Conservation (phyloP, 805 yeast genomes). For the Suhomyces sp. region DNA sequence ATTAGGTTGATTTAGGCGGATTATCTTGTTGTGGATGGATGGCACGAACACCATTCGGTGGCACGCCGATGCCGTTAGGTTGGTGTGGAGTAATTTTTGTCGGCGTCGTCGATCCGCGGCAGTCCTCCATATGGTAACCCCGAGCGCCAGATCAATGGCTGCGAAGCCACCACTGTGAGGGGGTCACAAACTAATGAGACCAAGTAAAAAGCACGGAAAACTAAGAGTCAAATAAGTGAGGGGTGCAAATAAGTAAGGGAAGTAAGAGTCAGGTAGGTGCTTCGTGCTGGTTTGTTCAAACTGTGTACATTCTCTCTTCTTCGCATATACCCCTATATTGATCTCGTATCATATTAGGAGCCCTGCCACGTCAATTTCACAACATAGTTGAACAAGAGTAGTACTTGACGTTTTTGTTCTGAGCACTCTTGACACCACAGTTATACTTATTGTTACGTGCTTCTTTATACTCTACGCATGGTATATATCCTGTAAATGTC, state of each 20-base stretch:
- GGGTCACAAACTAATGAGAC: neutral
- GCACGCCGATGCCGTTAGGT: neutral
- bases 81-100: neutral
- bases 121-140: neutral
- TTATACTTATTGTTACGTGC: too few relatives aligned
- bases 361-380: neutral
- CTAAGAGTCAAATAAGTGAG: neutral
- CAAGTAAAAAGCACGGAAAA: neutral
- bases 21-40: neutral
- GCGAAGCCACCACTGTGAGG: neutral
- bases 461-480: too few relatives aligned
- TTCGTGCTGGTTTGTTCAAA: neutral
- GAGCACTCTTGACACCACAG: too few relatives aligned
- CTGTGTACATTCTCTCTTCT: neutral
- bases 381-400: neutral
- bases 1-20: neutral
- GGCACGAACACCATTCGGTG: neutral
- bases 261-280: neutral
- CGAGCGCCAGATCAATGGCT: slow-evolving; percentile 1
- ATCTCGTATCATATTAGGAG: neutral
- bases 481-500: too few relatives aligned
- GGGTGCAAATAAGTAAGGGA: neutral
- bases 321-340: neutral
- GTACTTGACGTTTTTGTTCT: neutral
- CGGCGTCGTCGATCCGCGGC: neutral